A percentile compares a stretch with the other conserved stretches of the same genome.
These are phyloP conservation scores for Gossypium lobatum DNA, from an alignment of 441 rosid genomes.

Conservation along the genomic window DNA sequence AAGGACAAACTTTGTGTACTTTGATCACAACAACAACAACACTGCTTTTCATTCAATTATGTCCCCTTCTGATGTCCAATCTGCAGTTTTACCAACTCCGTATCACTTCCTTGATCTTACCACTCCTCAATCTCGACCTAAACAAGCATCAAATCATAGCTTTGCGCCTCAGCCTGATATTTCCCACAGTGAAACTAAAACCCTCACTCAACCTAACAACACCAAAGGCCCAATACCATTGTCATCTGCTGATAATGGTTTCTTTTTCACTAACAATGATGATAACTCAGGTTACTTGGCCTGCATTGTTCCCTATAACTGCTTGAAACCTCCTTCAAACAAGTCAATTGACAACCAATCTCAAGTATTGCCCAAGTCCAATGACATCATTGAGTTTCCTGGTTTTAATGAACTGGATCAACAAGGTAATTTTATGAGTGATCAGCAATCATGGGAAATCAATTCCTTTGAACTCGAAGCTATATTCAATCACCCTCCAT, in stretches of 20 bases:
- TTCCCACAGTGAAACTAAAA: constrained; percentile 10
- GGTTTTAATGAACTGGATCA: constrained; percentile 18
- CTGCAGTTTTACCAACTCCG: background rate
- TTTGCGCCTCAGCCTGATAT: constrained; percentile 20
- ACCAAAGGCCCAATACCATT: background rate
- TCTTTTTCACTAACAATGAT: constrained; percentile 35
- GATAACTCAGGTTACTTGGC: constrained; percentile 78
- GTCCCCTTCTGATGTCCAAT: background rate
- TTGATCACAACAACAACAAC: constrained; percentile 26
- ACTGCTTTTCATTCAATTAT: constrained; percentile 29
- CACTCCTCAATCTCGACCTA: constrained; percentile 23
- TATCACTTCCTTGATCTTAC: constrained; percentile 9
- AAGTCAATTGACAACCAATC: constrained; percentile 7
- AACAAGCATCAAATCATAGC: background rate
- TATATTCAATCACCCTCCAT: constrained; percentile 36
- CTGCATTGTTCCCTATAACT: constrained; percentile 86
- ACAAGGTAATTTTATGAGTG: constrained; percentile 2
- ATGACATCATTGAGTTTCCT: background rate
- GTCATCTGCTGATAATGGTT: constrained; percentile 29
- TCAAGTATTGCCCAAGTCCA: background rate
- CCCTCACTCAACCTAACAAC: background rate
- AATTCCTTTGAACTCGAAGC: constrained; percentile 40
- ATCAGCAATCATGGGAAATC: background rate
- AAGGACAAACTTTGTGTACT: background rate
- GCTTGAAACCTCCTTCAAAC: constrained; percentile 61